phyloP scores from a whole-genome alignment of 495 filamentous ascomycete species.

The Aspergillus panamensis region DNA sequence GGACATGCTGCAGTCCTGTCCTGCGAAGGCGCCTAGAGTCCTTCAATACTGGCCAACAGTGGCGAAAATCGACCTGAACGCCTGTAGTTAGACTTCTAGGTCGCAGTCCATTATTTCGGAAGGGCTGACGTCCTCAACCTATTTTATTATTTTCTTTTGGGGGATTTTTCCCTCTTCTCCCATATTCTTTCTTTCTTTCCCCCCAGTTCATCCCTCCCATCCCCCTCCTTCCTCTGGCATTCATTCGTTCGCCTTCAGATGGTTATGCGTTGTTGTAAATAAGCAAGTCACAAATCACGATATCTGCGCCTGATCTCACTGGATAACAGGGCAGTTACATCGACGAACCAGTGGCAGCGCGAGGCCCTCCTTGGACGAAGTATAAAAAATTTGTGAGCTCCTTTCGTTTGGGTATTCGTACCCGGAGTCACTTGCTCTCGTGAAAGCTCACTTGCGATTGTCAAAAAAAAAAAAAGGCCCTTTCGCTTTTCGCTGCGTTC shows the following conservation, averaged over 20 bases:
- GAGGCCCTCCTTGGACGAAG: constrained; percentile 12
- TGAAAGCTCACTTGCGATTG: constrained; percentile 7
- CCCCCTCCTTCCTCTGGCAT: constrained; percentile 16
- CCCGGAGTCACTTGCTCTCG: constrained; percentile 16
- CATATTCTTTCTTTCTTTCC: constrained; percentile 6
- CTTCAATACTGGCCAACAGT: constrained; percentile 17
- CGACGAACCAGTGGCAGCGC: constrained; percentile 19
- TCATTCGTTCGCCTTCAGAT: constrained; percentile 21
- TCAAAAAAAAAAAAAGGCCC: constrained; percentile 8
- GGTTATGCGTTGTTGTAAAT: constrained; percentile 25
- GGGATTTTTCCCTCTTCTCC: constrained; percentile 7
- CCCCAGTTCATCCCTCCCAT: background rate
- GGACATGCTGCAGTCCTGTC: constrained; percentile 12
- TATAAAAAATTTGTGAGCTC: constrained; percentile 28
- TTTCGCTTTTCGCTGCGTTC: constrained; percentile 3
- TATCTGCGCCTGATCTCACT: constrained; percentile 24
- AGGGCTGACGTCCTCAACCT: constrained; percentile 19
- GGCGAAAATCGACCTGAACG: constrained; percentile 12
- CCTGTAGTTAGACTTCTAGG: constrained; percentile 13
- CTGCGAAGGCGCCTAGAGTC: constrained; percentile 24
- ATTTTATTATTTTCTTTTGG: constrained; percentile 11
- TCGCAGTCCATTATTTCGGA: constrained; percentile 16
- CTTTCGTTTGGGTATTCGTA: constrained; percentile 17
- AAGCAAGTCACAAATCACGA: constrained; percentile 22
- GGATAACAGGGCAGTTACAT: constrained; percentile 24